Evolutionary conservation across 2,329 filamentous ascomycete genomes (phyloP).

Genomic region (Chrysosporium keratinophilum): DNA sequence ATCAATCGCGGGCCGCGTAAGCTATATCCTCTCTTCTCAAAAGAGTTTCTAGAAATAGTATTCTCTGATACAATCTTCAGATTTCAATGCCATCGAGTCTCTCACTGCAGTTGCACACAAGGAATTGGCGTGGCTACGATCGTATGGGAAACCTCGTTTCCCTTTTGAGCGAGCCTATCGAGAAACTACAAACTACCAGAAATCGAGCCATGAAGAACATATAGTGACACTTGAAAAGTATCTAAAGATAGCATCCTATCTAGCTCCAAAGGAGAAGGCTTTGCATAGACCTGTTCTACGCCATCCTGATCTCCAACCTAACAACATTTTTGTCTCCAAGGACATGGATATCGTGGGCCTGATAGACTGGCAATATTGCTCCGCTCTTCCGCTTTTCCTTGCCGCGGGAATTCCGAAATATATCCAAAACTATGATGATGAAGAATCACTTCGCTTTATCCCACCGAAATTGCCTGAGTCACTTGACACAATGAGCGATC

Average conservation of each 20-base stretch:
- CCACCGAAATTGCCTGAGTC: constrained; percentile 14
- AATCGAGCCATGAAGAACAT: constrained; percentile 15
- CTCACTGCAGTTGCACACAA: background rate
- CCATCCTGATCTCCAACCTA: constrained; percentile 24
- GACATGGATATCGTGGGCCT: constrained; percentile 27
- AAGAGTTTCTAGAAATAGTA: background rate
- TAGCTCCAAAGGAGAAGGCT: constrained; percentile 8
- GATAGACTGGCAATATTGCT: constrained; percentile 36
- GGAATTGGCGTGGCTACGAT: constrained; percentile 17
- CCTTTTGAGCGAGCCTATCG: constrained; percentile 16
- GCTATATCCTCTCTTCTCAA: background rate
- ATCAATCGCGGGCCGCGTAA: constrained; percentile 18
- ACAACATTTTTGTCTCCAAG: constrained; percentile 25
- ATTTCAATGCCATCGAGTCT: background rate
- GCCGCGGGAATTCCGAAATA: constrained; percentile 30
- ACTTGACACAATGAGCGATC: constrained; percentile 12
- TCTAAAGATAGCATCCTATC: constrained; percentile 12
- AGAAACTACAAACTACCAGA: constrained; percentile 15
- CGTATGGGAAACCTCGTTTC: constrained; percentile 16
- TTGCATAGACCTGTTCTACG: constrained; percentile 18
- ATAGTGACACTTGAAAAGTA: constrained; percentile 16
- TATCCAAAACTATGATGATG: constrained; percentile 33
- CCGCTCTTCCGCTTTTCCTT: constrained; percentile 31
- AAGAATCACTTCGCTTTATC: constrained; percentile 17
- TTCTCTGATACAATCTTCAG: background rate